Conservation (phyloP, 768 basidiomycete genomes). For the Neoboletus magnificus region DNA sequence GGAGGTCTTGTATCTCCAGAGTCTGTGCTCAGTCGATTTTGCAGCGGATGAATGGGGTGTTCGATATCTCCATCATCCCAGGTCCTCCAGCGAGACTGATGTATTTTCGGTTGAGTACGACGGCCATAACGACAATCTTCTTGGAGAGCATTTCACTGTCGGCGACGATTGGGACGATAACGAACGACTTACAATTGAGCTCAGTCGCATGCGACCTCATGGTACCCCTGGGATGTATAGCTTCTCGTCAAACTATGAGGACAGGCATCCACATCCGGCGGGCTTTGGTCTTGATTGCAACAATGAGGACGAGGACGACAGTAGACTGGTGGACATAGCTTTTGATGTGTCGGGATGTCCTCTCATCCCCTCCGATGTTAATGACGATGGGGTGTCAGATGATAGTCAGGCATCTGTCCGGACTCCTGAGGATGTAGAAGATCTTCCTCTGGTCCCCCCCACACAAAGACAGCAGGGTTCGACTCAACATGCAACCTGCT, state of each 20-base stretch:
- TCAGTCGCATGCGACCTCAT: slow-evolving; percentile 5
- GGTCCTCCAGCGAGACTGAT: slow-evolving; percentile 12
- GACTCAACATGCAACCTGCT: background rate
- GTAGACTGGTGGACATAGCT: slow-evolving; percentile 8
- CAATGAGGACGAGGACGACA: slow-evolving; percentile 8
- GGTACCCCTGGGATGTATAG: background rate
- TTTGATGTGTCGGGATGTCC: slow-evolving; percentile 22
- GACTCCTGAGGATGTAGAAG: slow-evolving; percentile 27
- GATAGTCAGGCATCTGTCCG: slow-evolving; percentile 23
- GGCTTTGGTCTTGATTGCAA: slow-evolving; percentile 7
- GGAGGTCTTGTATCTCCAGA: background rate
- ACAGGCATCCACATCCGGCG: slow-evolving; percentile 5
- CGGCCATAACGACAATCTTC: slow-evolving; percentile 23
- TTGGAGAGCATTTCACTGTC: slow-evolving; percentile 22
- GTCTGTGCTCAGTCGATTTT: slow-evolving; percentile 7
- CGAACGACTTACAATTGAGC: slow-evolving; percentile 19
- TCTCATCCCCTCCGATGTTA: slow-evolving; percentile 23
- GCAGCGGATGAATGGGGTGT: slow-evolving; percentile 32
- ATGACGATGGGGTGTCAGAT: slow-evolving; percentile 30
- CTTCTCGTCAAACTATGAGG: background rate
- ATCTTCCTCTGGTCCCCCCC: slow-evolving; percentile 7
- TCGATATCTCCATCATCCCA: slow-evolving; percentile 11
- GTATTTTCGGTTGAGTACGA: slow-evolving; percentile 24
- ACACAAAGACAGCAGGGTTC: background rate
- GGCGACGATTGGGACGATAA: slow-evolving; percentile 25